phyloP scores from a whole-genome alignment of 2,329 filamentous ascomycete species.

The Pseudogymnoascus sp. region DNA sequence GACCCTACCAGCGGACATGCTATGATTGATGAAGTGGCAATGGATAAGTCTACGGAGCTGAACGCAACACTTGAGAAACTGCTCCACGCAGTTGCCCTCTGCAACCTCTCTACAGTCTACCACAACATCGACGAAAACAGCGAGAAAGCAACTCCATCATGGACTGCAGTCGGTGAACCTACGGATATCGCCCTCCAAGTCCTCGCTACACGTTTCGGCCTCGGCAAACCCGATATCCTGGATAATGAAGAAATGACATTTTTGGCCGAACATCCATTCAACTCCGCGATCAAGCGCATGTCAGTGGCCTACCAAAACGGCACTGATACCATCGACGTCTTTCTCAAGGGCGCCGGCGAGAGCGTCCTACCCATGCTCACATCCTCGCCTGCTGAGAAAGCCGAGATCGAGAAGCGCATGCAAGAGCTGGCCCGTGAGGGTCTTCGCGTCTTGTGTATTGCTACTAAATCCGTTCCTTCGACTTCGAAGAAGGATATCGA shows the following conservation, averaged over 20 bases:
- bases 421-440: conserved; percentile 55
- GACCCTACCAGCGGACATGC: conserved; percentile 53
- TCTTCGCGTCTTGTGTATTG: conserved; percentile 62
- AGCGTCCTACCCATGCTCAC: conserved; percentile 53
- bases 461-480: conserved; percentile 38
- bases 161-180: conserved; percentile 58
- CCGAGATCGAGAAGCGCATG: conserved; percentile 41
- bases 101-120: conserved; percentile 47
- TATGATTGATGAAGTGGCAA: conserved; percentile 36
- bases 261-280: conserved; percentile 63
- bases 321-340: conserved; percentile 37
- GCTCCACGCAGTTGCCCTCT: conserved; percentile 49
- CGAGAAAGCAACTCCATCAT: conserved; percentile 37
- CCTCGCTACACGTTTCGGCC: conserved; percentile 65
- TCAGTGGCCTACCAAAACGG: conserved; percentile 55
- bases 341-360: conserved; percentile 53
- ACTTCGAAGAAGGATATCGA: conserved; percentile 25
- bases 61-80: conserved; percentile 29
- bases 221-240: conserved; percentile 42
- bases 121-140: conserved; percentile 18
- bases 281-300: conserved; percentile 69
- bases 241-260: conserved; percentile 40
- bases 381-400: conserved; percentile 39
- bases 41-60: conserved; percentile 31
- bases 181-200: conserved; percentile 71